Evolutionary conservation across 2,329 filamentous ascomycete species (phyloP), one percentile per base, ranked within the genome.

Genomic region (Aspergillus ochraceoroseus): DNA sequence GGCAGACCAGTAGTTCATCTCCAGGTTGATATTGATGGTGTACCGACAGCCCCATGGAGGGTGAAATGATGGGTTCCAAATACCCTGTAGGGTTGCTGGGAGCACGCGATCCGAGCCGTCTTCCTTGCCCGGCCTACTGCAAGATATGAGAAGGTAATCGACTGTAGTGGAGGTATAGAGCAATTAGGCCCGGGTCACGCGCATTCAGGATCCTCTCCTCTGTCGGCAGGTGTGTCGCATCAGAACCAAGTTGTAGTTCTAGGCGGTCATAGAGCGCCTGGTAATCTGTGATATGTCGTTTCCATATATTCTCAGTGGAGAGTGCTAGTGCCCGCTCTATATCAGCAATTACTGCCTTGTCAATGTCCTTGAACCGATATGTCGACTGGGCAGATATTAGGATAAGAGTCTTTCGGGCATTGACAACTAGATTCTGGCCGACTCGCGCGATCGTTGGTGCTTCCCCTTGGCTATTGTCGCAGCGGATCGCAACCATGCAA

Each of bases 1-100:
- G 1, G 70, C 68, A 0, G 61, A 63, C 76, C 77, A 80, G 47
- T 79, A 71, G 43, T 79, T 80, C 76, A 79, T 80, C 47, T 80
- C 72, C 0, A 79, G 43, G 39, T 80, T 80, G 49, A 80, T 77
- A 44, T 80, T 75, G 22, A 70, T 63, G 22, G 77, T 75, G 41
- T 77, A 80, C 46, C 79, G 75, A 3, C 64, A 70, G 5, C 69
- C 68, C 76, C 77, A 77, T 0, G 70, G 65, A 3, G 68, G 62
- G 1, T 51, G 48, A 1, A 72, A 56, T 1, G 65, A 59, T 29
- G 74, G 66, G 4, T 70, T 71, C 77, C 77, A 80, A 11, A 68
- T 67, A 0, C 77, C 76, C 52, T 77, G 74, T 0, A 81, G 64
- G 37, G 79, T 80, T 0, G 76, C 65, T 0, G 77, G 76, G 0